Evolutionary conservation across 192 early-diverging fungal species (phyloP).

Genomic region (Coemansia furcata): DNA sequence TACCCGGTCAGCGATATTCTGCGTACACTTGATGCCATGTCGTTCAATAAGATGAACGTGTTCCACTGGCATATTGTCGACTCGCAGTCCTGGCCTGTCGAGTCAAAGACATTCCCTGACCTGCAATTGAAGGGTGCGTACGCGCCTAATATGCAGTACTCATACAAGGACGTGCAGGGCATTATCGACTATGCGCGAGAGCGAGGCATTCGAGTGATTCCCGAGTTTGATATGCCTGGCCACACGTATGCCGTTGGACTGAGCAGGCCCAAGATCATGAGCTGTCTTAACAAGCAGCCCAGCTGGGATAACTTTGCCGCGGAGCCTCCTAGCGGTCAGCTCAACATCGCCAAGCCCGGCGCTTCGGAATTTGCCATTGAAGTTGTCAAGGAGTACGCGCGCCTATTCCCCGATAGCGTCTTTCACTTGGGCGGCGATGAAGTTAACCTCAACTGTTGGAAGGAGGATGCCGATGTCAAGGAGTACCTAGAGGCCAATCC

Average conservation of each 20-base stretch:
- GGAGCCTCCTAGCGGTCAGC: slow-evolving; percentile 80
- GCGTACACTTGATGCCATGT: slow-evolving; percentile 66
- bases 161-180: slow-evolving; percentile 63
- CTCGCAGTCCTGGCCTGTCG: slow-evolving; percentile 69
- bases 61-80: slow-evolving; percentile 81
- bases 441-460: slow-evolving; percentile 69
- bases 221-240: slow-evolving; percentile 88
- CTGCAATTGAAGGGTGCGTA: slow-evolving; percentile 67
- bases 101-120: slow-evolving; percentile 61
- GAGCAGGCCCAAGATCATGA: slow-evolving; percentile 57
- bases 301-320: slow-evolving; percentile 61
- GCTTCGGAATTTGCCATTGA: slow-evolving; percentile 62
- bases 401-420: slow-evolving; percentile 66
- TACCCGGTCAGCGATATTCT: slow-evolving; percentile 58
- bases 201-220: slow-evolving; percentile 85
- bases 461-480: slow-evolving; percentile 53
- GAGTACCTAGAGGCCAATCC: slow-evolving; percentile 36
- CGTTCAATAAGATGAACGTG: slow-evolving; percentile 74
- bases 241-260: slow-evolving; percentile 62
- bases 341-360: slow-evolving; percentile 66
- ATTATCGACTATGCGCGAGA: slow-evolving; percentile 72
- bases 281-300: slow-evolving; percentile 62
- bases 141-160: slow-evolving; percentile 62
- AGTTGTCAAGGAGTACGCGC: slow-evolving; percentile 66
- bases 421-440: slow-evolving; percentile 82